Conservation (phyloP, 75 land plant species). For the Adiantum capillusveneris region DNA sequence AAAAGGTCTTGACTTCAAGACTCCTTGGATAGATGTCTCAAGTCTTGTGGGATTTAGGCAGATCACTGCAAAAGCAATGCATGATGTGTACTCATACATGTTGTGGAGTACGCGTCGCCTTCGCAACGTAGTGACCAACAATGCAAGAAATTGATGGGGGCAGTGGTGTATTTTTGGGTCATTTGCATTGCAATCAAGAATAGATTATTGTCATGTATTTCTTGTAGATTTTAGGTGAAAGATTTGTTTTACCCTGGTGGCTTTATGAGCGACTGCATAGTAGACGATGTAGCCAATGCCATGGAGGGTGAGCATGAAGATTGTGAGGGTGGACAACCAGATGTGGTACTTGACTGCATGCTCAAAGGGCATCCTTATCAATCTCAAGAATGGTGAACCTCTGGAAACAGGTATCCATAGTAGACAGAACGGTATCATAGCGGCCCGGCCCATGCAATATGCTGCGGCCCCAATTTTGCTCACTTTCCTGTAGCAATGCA, state of each 20-base stretch:
- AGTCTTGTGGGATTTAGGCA: too few relatives aligned
- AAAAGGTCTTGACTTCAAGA: too few relatives aligned
- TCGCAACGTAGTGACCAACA: too few relatives aligned
- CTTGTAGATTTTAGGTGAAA: too few relatives aligned
- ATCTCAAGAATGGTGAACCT: conserved; percentile 70
- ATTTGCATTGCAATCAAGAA: too few relatives aligned
- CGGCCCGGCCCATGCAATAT: background rate
- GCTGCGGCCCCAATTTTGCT: background rate
- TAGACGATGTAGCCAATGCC: conserved; percentile 34
- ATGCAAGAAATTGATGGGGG: too few relatives aligned
- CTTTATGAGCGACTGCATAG: background rate
- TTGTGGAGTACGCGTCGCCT: too few relatives aligned
- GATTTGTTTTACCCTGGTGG: background rate
- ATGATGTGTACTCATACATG: too few relatives aligned
- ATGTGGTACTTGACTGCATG: conserved; percentile 89
- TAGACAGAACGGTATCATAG: conserved; percentile 18
- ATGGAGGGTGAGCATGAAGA: conserved; percentile 62
- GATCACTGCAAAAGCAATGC: too few relatives aligned
- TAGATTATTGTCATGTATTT: too few relatives aligned
- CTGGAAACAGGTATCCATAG: conserved; percentile 79
- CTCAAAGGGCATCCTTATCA: conserved; percentile 83
- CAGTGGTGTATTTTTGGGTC: too few relatives aligned
- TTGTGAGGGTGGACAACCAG: conserved; percentile 85
- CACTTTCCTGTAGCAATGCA: background rate
- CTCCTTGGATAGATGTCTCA: too few relatives aligned